A percentile compares a stretch with the other conserved stretches of the same genome.
phyloP scores from a whole-genome alignment of 495 filamentous ascomycete genomes.

The Neurospora sp. region DNA sequence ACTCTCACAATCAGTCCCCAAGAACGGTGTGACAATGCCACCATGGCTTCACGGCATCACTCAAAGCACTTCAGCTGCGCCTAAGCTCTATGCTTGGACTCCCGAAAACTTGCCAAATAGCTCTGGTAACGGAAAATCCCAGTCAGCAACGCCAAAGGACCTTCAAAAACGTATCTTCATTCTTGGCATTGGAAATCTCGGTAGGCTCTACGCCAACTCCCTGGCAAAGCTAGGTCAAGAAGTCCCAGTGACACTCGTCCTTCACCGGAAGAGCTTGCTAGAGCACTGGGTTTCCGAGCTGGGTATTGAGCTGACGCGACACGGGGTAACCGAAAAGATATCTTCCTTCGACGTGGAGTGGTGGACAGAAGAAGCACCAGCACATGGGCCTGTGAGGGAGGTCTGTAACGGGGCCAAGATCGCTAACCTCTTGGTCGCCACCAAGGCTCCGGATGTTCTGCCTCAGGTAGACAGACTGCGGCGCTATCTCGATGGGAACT shows the following conservation, averaged over 20 bases:
- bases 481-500: conserved; percentile 49
- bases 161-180: conserved; percentile 24
- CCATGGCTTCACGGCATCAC: conserved; percentile 2
- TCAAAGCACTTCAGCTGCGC: conserved; percentile 2
- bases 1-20: not conserved
- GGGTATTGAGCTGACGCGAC: conserved; percentile 24
- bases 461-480: conserved; percentile 48
- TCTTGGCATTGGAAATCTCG: conserved; percentile 47
- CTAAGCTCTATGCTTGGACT: conserved; percentile 25
- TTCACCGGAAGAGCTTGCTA: conserved; percentile 29
- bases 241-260: conserved; percentile 37
- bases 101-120: conserved; percentile 11
- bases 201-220: conserved; percentile 31
- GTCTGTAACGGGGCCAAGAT: conserved; percentile 35
- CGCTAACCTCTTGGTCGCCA: conserved; percentile 61
- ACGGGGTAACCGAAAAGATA: conserved; percentile 22
- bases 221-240: conserved; percentile 20
- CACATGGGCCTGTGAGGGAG: conserved; percentile 13
- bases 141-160: not conserved
- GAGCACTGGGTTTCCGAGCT: conserved; percentile 27
- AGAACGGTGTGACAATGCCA: not conserved
- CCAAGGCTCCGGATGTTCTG: conserved; percentile 54
- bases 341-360: conserved; percentile 44
- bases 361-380: conserved; percentile 26
- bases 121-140: not conserved